These are phyloP conservation scores for Tylopilus subfusipes DNA, from an alignment of 768 basidiomycete genomes.

Conservation along the genomic window DNA sequence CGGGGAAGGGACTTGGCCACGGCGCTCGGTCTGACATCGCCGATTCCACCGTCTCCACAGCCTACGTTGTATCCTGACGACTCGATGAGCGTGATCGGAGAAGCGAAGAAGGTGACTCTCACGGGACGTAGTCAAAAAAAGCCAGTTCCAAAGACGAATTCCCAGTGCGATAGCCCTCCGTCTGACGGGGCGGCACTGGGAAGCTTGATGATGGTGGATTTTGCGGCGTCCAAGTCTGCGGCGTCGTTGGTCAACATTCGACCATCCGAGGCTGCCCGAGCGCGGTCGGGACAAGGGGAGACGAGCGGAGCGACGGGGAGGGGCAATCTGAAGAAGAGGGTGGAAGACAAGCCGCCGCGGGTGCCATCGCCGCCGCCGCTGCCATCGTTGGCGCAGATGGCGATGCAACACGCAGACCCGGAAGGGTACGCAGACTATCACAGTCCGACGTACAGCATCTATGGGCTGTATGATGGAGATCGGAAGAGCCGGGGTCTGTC, in stretches of 20 bases:
- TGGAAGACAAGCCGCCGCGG: slow-evolving; percentile 63
- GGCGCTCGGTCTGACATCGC: slow-evolving; percentile 36
- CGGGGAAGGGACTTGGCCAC: slow-evolving; percentile 40
- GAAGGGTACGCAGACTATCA: slow-evolving; percentile 64
- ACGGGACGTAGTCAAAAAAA: slow-evolving; percentile 33
- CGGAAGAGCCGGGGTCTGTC: slow-evolving; percentile 45
- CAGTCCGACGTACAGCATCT: slow-evolving; percentile 82
- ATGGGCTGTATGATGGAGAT: slow-evolving; percentile 65
- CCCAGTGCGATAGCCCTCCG: slow-evolving; percentile 20
- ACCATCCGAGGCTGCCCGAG: slow-evolving; percentile 22
- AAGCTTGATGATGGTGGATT: slow-evolving; percentile 62
- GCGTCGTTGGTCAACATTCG: slow-evolving; percentile 32
- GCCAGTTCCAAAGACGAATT: slow-evolving; percentile 26
- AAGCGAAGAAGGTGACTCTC: slow-evolving; percentile 27
- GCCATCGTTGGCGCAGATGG: slow-evolving; percentile 75
- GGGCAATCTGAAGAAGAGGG: slow-evolving; percentile 31
- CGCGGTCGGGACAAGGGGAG: slow-evolving; percentile 25
- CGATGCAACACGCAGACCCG: slow-evolving; percentile 57
- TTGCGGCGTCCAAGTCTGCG: slow-evolving; percentile 38
- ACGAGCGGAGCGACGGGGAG: slow-evolving; percentile 12
- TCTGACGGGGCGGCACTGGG: slow-evolving; percentile 49
- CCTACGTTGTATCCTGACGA: slow-evolving; percentile 71
- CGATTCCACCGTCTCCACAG: slow-evolving; percentile 49
- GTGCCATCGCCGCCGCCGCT: slow-evolving; percentile 77
- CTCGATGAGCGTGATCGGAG: slow-evolving; percentile 58